Conservation (phyloP, 768 basidiomycete species). For the Punctularia strigosozonata region DNA sequence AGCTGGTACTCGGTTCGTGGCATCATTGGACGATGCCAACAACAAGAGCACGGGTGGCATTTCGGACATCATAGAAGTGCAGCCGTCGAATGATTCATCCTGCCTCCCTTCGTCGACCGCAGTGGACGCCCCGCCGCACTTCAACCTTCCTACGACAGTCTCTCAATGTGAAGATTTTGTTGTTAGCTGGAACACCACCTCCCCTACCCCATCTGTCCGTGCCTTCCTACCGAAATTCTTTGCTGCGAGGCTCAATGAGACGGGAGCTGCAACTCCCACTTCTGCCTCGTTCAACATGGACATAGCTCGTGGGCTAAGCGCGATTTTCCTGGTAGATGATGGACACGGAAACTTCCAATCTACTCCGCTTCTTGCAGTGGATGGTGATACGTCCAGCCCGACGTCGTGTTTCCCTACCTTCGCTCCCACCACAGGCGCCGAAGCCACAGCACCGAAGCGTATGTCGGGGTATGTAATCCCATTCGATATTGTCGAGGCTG, state of each 20-base stretch:
- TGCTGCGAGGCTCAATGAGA: slow-evolving; percentile 14
- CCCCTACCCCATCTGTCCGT: slow-evolving; percentile 26
- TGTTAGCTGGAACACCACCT: slow-evolving; percentile 28
- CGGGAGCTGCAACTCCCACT: slow-evolving; percentile 18
- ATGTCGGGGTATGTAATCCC: slow-evolving; percentile 2
- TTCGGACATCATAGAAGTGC: slow-evolving; percentile 37
- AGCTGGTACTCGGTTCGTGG: slow-evolving; percentile 38
- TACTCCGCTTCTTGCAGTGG: slow-evolving; percentile 30
- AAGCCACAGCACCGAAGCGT: background rate
- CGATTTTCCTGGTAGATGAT: slow-evolving; percentile 35
- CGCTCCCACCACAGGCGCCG: slow-evolving; percentile 3
- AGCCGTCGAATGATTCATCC: slow-evolving; percentile 27
- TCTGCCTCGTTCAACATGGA: slow-evolving; percentile 31
- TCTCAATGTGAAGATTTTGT: slow-evolving; percentile 39
- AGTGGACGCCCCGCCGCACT: slow-evolving; percentile 14
- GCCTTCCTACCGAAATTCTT: slow-evolving; percentile 18
- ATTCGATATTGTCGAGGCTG: background rate
- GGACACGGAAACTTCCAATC: slow-evolving; percentile 26
- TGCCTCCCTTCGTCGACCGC: slow-evolving; percentile 23
- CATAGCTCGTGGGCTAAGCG: slow-evolving; percentile 21
- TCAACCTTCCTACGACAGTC: slow-evolving; percentile 19
- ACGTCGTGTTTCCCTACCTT: slow-evolving; percentile 14
- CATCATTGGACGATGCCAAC: slow-evolving; percentile 36
- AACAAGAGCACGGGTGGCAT: slow-evolving; percentile 28
- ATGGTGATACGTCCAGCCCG: slow-evolving; percentile 13